Evolutionary conservation across 805 yeast genomes (phyloP), one percentile per base, ranked within the genome.

Genomic region (Ogataea methylovora): DNA sequence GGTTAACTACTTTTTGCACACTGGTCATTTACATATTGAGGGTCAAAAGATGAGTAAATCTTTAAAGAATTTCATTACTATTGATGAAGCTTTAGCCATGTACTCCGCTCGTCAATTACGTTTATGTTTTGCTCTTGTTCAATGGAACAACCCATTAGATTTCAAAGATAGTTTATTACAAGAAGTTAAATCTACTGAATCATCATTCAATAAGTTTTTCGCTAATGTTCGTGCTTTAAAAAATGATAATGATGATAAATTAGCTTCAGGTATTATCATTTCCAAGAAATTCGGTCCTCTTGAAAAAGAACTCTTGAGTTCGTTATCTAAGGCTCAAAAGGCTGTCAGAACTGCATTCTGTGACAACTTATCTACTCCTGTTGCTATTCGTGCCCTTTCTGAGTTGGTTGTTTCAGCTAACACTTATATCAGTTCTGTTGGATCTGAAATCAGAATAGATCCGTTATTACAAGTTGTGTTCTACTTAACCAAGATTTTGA

Each of bases 1-100:
- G 99, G 85, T 92, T 36, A 90, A 92, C 60, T 92, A 92, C 56
- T 92, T 92, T 63, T 60, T 92, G 59, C 99, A 92, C 59, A 86
- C 94, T 27, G 99, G 99, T 27, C 99, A 92, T 61, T 71, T 92
- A 51, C 98, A 92, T 57, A 92, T 92, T 46, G 97, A 92, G 60
- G 99, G 99, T 15, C 97, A 87, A 62, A 92, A 92, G 54, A 92
- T 92, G 99, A 82, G 94, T 31, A 92, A 92, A 63, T 81, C 94
- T 29, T 69, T 92, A 52, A 92, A 92, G 60, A 92, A 92, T 62
- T 92, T 92, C 56, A 90, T 92, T 52, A 87, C 97, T 9, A 86
- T 92, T 46, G 84, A 82, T 43, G 94, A 90, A 54, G 97, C 97
- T 2, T 69, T 92, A 42, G 60, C 67, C 36, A 73, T 59, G 43